Evolutionary conservation across 768 basidiomycete genomes (phyloP), one percentile per base, ranked within the genome.

Genomic region (Tricholoma furcatifolium): DNA sequence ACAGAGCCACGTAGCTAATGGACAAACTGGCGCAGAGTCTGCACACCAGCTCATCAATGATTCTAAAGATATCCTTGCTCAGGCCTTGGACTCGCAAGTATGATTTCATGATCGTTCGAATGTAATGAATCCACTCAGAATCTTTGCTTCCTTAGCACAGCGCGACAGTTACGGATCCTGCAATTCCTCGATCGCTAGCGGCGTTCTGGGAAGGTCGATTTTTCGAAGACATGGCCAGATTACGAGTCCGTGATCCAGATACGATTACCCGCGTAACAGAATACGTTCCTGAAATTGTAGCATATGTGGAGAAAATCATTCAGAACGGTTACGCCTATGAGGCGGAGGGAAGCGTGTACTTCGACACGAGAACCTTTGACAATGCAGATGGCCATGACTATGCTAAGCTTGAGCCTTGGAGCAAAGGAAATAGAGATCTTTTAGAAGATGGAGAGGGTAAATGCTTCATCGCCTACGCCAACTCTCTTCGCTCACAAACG

Each of bases 361-460:
- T 98, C 62, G 90, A 97, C 69, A 95, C 92, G 0, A 71, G 71
- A 43, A 79, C 80, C 35, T 98, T 96, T 60, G 91, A 96, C 67
- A 78, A 79, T 40, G 79, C 85, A 12, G 79, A 84, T 53, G 78
- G 74, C 4, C 95, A 98, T 63, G 73, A 82, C 53, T 99, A 98
- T 63, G 94, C 94, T 9, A 98, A 98, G 71, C 74, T 98, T 36
- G 92, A 95, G 64, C 95, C 97, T 3, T 93, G 93, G 86, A 95
- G 88, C 67, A 96, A 93, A 73, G 93, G 92, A 15, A 97, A 99
- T 68, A 80, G 84, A 51, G 91, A 93, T 52, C 68, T 96, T 21
- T 72, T 98, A 53, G 93, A 90, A 65, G 94, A 92, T 54, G 95
- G 91, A 44, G 96, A 98, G 81, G 96, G 95, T 87, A 56, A 42